Conservation (phyloP, 306 rosid genomes). For the Malus domestica region ASM211411v1 NC_041798.1:957001-957500, state of each 20-base stretch:
- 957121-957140: slow-evolving; percentile 6
- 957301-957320: background rate
- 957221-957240: background rate
- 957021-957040: background rate
- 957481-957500: slow-evolving; percentile 20
- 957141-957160: background rate
- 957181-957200: background rate
- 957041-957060: background rate
- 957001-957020: background rate
- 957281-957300: background rate
- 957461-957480: slow-evolving; percentile 12
- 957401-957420: too few species aligned
- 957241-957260: background rate
- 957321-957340: background rate
- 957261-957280: slow-evolving; percentile 11
- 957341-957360: slow-evolving; percentile 24
- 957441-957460: slow-evolving; percentile 20
- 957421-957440: background rate
- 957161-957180: background rate
- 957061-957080: slow-evolving; percentile 18
- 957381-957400: background rate
- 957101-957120: background rate
- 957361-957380: slow-evolving; percentile 26
- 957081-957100: background rate
- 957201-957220: background rate